Base-by-base conservation (phyloP, 768 basidiomycete genomes). In the Tephrocybe rancida region DNA sequence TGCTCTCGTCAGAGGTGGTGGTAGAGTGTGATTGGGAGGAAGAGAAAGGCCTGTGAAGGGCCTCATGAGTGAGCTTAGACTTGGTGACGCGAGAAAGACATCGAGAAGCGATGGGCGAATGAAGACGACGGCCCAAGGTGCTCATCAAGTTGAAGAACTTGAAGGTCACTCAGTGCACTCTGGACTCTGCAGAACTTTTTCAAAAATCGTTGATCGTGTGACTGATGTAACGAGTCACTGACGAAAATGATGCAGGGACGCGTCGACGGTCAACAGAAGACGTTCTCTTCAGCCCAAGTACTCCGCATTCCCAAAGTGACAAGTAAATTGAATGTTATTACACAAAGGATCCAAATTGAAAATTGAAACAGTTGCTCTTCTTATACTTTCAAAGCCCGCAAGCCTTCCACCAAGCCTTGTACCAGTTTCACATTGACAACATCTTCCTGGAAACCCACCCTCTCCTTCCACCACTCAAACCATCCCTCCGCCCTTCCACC, bases 401-500 rank as follows among this genome's bases (percentile, higher is more conserved):
- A 26, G n/a, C 60, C 62, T 11, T 57, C 48, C 25, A 25, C 54
- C 34, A 61, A 48, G 6, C 34, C 58, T 5, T 44, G 22, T 1
- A 64, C 55, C 49, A 64, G 47, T 3, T 16, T 21, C 52, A 43
- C 41, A 30, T 53, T 58, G 18, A 58, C 35, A 13, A 58, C 58
- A 29, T 60, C 60, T 48, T 61, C 60, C 22, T 52, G 49, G 37
- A 64, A 64, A 24, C 58, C 58, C 18, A 64, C 56, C 13, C 60
- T 59, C 8, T 43, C 60, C 34, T 56, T 61, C 22, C 48, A 45
- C 62, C 62, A 64, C n/a, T 64, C 54, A 18, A 64, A 47, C 62
- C 60, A 63, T n/a, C 38, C 46, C 52, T 64, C 60, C 4, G 62
- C 62, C 39, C 55, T 53, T 19, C 27, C 53, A 7, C 62, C 62